These are phyloP conservation scores for Onygenales sp. DNA, from an alignment of 2,329 filamentous ascomycete species.

Conservation along the genomic window DNA sequence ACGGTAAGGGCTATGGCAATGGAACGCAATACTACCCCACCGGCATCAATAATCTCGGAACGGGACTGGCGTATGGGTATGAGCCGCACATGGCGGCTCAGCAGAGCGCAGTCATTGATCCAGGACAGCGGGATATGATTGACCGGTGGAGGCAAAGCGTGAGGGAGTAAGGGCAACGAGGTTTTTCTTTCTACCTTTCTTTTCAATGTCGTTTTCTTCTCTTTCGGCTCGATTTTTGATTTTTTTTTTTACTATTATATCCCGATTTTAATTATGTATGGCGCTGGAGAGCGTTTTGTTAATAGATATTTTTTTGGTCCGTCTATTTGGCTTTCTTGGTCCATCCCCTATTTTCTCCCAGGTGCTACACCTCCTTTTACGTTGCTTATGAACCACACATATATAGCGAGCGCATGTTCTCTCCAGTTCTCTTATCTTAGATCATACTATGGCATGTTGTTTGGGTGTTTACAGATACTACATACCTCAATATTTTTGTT, in stretches of 20 bases:
- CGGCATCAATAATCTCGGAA: neutral
- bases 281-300: too few relatives aligned
- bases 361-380: too few relatives aligned
- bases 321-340: too few relatives aligned
- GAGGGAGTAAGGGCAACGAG: neutral
- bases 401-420: too few relatives aligned
- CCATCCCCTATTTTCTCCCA: too few relatives aligned
- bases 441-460: too few relatives aligned
- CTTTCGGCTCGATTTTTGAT: constrained; percentile 5
- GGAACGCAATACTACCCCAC: neutral
- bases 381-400: too few relatives aligned
- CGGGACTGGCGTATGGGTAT: neutral
- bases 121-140: constrained; percentile 46
- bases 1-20: constrained; percentile 13
- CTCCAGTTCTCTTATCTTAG: too few relatives aligned
- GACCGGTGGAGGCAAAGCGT: constrained; percentile 49
- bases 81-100: neutral
- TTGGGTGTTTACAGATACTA: too few relatives aligned
- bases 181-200: neutral
- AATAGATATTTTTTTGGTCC: too few relatives aligned
- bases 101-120: constrained; percentile 30
- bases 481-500: too few relatives aligned
- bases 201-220: neutral
- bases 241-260: neutral
- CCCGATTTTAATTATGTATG: too few relatives aligned